phyloP scores from a whole-genome alignment of 139 green algal genomes.

The Tetraselmis chui region DNA sequence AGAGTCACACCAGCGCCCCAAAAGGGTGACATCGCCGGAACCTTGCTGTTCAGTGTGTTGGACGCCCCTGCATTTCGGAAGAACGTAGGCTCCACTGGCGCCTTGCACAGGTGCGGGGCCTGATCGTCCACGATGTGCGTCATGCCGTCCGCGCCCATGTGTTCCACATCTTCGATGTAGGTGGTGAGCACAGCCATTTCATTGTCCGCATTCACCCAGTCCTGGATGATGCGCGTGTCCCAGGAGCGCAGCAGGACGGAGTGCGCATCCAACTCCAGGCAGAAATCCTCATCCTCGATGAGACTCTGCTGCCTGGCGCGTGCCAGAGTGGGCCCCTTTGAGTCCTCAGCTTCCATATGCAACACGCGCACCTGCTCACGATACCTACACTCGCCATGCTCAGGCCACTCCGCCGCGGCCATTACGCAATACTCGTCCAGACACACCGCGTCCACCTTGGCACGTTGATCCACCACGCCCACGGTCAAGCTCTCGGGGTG shows the following conservation, averaged over 20 bases:
- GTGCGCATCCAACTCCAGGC: slow-evolving; percentile 1
- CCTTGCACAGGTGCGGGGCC: background rate
- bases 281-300: slow-evolving; percentile 1
- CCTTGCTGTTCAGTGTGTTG: background rate
- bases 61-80: background rate
- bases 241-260: background rate
- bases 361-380: background rate
- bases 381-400: background rate
- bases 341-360: background rate
- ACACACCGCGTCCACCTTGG: background rate
- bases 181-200: slow-evolving; percentile 4
- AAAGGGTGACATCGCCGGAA: background rate
- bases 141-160: background rate
- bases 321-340: background rate
- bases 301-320: background rate
- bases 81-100: background rate
- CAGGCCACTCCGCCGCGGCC: background rate
- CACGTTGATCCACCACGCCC: background rate
- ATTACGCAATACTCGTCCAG: background rate
- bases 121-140: background rate
- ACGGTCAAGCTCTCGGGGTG: background rate
- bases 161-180: background rate
- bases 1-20: background rate
- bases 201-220: background rate
- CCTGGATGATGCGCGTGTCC: background rate